Conservation (phyloP, 2,329 filamentous ascomycete species). For the Madurella fahalii region DNA sequence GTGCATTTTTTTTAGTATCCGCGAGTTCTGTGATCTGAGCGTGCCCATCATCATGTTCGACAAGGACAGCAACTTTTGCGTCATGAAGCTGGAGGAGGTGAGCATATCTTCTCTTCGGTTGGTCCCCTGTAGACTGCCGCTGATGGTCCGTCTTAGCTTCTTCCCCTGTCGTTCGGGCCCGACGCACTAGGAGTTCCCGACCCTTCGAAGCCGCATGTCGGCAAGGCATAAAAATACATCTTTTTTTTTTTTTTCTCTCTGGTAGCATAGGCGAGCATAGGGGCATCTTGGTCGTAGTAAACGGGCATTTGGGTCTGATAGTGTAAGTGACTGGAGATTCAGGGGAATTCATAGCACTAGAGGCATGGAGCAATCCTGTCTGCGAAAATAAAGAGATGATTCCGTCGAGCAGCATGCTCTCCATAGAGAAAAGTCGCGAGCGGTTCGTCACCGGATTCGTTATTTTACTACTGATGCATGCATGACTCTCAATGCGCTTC, state of each 20-base stretch:
- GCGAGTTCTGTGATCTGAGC: conserved; percentile 66
- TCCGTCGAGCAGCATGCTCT: background rate
- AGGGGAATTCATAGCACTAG: background rate
- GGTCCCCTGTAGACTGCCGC: background rate
- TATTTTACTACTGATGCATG: too few relatives aligned
- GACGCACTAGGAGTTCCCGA: conserved; percentile 7
- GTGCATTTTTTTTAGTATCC: conserved; percentile 50
- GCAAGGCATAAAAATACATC: background rate
- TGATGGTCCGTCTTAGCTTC: conserved; percentile 14
- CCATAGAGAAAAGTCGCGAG: too few relatives aligned
- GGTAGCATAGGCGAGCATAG: background rate
- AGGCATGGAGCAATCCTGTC: conserved; percentile 2
- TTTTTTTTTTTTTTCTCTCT: too few relatives aligned
- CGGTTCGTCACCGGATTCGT: too few relatives aligned
- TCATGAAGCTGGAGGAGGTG: conserved; percentile 58
- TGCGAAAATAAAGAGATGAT: background rate
- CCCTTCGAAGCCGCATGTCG: conserved; percentile 1
- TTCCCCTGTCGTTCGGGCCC: conserved; percentile 25
- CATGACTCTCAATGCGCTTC: too few relatives aligned
- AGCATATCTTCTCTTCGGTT: background rate
- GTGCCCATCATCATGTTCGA: conserved; percentile 92
- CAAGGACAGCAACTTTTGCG: conserved; percentile 67
- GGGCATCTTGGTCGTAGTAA: background rate
- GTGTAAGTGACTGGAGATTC: background rate
- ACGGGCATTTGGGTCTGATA: background rate